Evolutionary conservation across 140 eudicot genomes (phyloP).

Genomic region (Anethum foeniculum): DNA sequence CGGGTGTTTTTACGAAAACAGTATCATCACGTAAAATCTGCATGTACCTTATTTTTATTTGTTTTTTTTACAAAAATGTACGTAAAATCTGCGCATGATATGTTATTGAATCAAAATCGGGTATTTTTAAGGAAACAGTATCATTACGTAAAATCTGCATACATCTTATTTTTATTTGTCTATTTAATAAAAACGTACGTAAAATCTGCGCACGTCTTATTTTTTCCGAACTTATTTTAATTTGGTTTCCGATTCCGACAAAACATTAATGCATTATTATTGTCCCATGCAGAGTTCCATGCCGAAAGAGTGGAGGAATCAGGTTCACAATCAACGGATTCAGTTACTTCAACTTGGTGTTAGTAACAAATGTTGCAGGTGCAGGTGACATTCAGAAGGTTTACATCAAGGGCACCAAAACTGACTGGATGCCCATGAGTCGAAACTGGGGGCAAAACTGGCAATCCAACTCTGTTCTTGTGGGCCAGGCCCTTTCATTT

Average conservation of each 20-base stretch:
- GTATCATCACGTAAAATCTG: no score
- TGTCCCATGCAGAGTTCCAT: constrained; percentile 4
- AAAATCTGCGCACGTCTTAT: no score
- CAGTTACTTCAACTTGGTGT: constrained; percentile 28
- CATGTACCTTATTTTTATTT: no score
- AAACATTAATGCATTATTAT: neutral
- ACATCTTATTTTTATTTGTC: no score
- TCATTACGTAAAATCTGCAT: no score
- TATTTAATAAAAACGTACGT: no score
- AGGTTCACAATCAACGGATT: constrained; percentile 22
- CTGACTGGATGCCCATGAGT: constrained; percentile 26
- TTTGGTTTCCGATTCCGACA: neutral
- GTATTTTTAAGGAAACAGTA: no score
- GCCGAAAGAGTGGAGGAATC: constrained; percentile 20
- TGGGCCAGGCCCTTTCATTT: constrained; percentile 21
- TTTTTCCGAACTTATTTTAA: no score
- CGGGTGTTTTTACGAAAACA: neutral
- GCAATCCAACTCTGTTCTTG: constrained; percentile 23
- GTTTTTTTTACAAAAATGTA: no score
- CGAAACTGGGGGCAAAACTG: constrained; percentile 35
- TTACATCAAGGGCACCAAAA: constrained; percentile 21
- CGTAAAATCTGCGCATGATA: no score
- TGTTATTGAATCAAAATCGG: no score
- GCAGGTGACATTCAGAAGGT: constrained; percentile 24
- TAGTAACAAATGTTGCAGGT: constrained; percentile 27